Evolutionary conservation across 352 stramenopile species (phyloP).

Genomic region (Phytopythium chamaehyphon): DNA sequence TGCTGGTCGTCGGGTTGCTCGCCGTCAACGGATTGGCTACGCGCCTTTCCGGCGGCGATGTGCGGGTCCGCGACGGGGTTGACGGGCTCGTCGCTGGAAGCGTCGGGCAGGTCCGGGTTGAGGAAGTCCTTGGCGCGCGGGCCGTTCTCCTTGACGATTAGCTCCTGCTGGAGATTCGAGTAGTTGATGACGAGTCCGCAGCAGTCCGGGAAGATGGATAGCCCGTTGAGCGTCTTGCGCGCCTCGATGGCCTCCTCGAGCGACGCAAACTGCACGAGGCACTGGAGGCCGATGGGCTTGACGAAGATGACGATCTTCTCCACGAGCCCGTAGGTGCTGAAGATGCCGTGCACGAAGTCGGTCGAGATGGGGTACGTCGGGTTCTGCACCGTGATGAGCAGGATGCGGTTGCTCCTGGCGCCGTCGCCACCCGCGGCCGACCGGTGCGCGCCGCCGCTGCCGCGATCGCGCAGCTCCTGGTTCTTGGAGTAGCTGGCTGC

Average conservation of each 20-base stretch:
- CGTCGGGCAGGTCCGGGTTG: constrained; percentile 27
- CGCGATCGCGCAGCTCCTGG: constrained; percentile 46
- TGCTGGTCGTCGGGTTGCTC: constrained; percentile 1
- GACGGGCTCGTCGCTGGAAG: constrained; percentile 19
- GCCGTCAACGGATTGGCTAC: constrained; percentile 6
- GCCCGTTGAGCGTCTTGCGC: constrained; percentile 41
- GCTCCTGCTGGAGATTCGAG: constrained; percentile 58
- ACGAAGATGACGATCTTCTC: constrained; percentile 66
- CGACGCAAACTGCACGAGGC: constrained; percentile 46
- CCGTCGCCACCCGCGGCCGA: constrained; percentile 1
- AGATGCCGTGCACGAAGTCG: constrained; percentile 45
- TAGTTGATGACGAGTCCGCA: constrained; percentile 58
- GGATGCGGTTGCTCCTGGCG: constrained; percentile 41
- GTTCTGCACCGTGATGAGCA: constrained; percentile 68
- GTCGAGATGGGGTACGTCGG: constrained; percentile 56
- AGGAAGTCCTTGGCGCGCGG: constrained; percentile 46
- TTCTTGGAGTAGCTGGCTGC: constrained; percentile 52
- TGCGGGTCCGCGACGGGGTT: constrained; percentile 22
- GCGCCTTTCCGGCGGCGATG: background rate
- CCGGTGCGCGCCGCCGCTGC: constrained; percentile 6
- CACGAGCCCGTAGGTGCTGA: constrained; percentile 40
- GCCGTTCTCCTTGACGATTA: constrained; percentile 64
- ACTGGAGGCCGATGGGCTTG: constrained; percentile 54
- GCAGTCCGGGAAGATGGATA: constrained; percentile 58
- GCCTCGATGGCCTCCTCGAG: constrained; percentile 35